Evolutionary conservation across 345 rosid genomes (phyloP), one percentile per base, ranked within the genome.

Genomic region (Barbarea vulgaris): DNA sequence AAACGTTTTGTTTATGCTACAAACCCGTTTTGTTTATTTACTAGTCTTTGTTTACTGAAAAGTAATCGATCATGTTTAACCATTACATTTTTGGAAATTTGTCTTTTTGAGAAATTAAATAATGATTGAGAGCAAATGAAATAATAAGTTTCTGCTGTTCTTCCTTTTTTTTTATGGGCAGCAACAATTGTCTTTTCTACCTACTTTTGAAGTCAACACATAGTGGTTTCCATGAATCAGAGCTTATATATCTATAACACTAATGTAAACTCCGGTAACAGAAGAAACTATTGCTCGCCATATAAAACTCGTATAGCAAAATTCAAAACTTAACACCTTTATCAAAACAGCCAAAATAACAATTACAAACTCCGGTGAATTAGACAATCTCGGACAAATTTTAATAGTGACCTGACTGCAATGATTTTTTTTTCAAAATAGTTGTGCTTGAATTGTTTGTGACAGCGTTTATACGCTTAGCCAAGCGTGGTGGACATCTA

Each of bases 41-140:
- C 12, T 47, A 48, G 34, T 67, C 34, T 51, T 51, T 67, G 60
- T 67, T 51, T 67, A 66, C 15, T 13, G 3, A 65, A 8, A 59
- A 58, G 18, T 58, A 18, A 9, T 48, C 13, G 13, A 48, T 19
- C 8, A 31, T 25, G 33, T 53, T 53, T 53, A 39, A 36, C 34
- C 31, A 27, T 22, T 69, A 13, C 52, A 6, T n/a, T 36, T 24
- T n/a, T 53, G 36, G 61, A 36, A 10, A 21, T 14, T 14, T 51
- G 33, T 33, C 17, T 33, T 17, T 17, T 27, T 5, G 4, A 44
- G 30, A 27, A 1, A 31, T 1, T 19, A 22, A 5, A 34, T 6
- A 4, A 51, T 5, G 15, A 17, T 24, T 21, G 9, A 21, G 59
- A 14, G 24, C 4, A 62, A 63, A 25, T 42, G 24, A 28, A 47